Evolutionary conservation across 2,329 filamentous ascomycete genomes (phyloP).

Genomic region (Apiospora malaysiana): DNA sequence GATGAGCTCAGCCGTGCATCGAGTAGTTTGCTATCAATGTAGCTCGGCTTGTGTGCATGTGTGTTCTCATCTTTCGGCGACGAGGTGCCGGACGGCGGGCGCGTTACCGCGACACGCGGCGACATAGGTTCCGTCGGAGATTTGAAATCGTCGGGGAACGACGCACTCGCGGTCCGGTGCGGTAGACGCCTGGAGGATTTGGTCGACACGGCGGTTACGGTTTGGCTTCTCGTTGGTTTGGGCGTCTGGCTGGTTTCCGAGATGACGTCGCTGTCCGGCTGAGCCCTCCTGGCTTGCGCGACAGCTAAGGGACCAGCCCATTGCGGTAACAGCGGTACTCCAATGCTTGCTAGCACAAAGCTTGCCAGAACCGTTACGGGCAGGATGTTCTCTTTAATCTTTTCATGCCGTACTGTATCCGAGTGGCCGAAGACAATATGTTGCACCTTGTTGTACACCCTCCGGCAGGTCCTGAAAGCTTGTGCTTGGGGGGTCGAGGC

Average conservation of each 20-base stretch:
- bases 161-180: constrained; percentile 43
- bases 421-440: constrained; percentile 83
- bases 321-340: constrained; percentile 74
- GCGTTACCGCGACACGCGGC: constrained; percentile 20
- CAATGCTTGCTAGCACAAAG: constrained; percentile 78
- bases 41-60: constrained; percentile 48
- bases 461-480: constrained; percentile 80
- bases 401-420: constrained; percentile 71
- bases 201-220: constrained; percentile 59
- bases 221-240: constrained; percentile 72
- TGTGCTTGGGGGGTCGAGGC: constrained; percentile 75
- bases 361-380: constrained; percentile 83
- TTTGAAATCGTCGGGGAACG: constrained; percentile 28
- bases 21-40: constrained; percentile 57
- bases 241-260: constrained; percentile 56
- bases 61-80: neutral
- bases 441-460: constrained; percentile 88
- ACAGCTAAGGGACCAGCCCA: constrained; percentile 83
- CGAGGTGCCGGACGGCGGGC: constrained; percentile 10
- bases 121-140: constrained; percentile 24
- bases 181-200: constrained; percentile 54
- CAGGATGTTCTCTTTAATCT: constrained; percentile 81
- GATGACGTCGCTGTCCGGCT: constrained; percentile 65
- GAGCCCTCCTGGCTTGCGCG: constrained; percentile 79
- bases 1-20: constrained; percentile 72